A percentile compares a stretch with the other conserved stretches of the same genome.
Conservation (phyloP, 208 protist genomes). For the Acanthamoeba healyi region DNA sequence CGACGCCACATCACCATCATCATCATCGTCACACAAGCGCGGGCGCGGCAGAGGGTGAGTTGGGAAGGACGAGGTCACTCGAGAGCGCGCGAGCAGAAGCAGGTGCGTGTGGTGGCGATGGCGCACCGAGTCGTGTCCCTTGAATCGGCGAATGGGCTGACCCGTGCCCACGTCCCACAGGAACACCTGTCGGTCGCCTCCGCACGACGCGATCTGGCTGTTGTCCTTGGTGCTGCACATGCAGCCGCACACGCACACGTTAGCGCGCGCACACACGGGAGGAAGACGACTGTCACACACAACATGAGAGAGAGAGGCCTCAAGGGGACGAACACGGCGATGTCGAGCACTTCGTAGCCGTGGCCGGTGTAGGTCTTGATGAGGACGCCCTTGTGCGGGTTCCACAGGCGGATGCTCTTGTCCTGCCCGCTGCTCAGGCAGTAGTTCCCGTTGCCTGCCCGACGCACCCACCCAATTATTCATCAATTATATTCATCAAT, state of each 20-base stretch:
- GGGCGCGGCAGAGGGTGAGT: too few species aligned
- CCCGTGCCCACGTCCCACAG: conserved; percentile 80
- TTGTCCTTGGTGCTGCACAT: conserved; percentile 73
- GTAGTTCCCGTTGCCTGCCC: conserved; percentile 66
- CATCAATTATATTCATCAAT: neutral
- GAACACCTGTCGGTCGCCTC: conserved; percentile 80
- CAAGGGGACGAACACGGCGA: conserved; percentile 64
- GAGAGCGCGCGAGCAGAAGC: too few species aligned
- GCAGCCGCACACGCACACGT: neutral
- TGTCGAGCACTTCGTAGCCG: conserved; percentile 80
- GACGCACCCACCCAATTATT: neutral
- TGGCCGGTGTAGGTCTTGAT: conserved; percentile 81
- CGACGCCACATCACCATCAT: neutral
- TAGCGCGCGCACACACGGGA: neutral
- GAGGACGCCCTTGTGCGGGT: conserved; percentile 77
- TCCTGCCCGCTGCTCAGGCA: conserved; percentile 68
- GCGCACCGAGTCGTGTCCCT: conserved; percentile 75
- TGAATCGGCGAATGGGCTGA: conserved; percentile 71
- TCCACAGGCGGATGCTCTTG: conserved; percentile 78
- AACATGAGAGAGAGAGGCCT: neutral
- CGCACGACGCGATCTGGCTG: conserved; percentile 77
- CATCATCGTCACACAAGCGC: too few species aligned
- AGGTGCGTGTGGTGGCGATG: too few species aligned
- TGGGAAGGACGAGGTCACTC: too few species aligned
- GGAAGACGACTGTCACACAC: neutral